phyloP scores from a whole-genome alignment of 441 rosid genomes.

The Viola pubescens region DNA sequence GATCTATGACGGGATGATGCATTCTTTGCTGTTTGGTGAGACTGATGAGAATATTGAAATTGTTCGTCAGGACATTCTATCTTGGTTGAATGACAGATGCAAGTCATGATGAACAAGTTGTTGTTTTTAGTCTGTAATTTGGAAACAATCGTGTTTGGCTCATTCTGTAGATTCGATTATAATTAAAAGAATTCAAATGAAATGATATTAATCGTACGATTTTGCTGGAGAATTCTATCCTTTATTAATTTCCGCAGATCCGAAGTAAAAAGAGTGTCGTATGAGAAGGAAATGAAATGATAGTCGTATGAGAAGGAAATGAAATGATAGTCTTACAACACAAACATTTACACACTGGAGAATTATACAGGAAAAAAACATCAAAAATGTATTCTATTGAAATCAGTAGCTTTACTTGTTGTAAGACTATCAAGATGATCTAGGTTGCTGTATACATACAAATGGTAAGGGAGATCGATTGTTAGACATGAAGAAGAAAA shows the following conservation, averaged over 20 bases:
- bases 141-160: not conserved
- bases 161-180: not conserved
- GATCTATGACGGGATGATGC: conserved; percentile 79
- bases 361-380: conserved; percentile 15
- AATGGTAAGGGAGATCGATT: not conserved
- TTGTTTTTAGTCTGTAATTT: not conserved
- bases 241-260: no score
- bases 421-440: conserved; percentile 1
- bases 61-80: conserved; percentile 13
- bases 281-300: no score
- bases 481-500: conserved; percentile 2
- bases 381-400: not conserved
- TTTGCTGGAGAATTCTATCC: no score
- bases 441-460: not conserved
- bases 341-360: conserved; percentile 2
- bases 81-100: conserved; percentile 59
- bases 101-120: not conserved
- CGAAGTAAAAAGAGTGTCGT: not conserved
- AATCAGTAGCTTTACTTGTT: conserved; percentile 1
- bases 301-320: no score
- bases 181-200: no score
- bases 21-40: conserved; percentile 51
- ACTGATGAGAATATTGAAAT: conserved; percentile 18
- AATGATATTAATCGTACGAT: no score
- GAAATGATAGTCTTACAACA: no score